phyloP scores from a whole-genome alignment of 306 rosid species.

The Dicorynia guianensis region DNA sequence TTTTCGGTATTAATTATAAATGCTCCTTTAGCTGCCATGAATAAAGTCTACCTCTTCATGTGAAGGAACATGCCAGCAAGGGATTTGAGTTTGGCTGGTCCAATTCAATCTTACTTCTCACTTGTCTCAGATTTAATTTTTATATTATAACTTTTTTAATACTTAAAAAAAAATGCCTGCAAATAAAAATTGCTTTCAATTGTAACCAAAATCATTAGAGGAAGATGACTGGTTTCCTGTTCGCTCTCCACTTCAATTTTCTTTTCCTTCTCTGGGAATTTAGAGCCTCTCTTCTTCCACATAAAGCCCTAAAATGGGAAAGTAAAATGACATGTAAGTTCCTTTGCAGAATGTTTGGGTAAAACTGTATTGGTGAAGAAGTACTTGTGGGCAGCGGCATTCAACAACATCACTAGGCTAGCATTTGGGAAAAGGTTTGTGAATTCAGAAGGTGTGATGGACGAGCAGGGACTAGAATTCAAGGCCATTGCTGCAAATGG shows the following conservation, averaged over 20 bases:
- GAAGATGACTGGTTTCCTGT: too few species aligned
- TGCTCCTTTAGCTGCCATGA: not conserved
- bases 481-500: constrained; percentile 76
- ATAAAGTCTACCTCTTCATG: too few species aligned
- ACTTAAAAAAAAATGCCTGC: too few species aligned
- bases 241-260: too few species aligned
- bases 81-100: too few species aligned
- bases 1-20: not conserved
- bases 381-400: constrained; percentile 79
- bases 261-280: too few species aligned
- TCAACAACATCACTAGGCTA: constrained; percentile 90
- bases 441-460: constrained; percentile 68
- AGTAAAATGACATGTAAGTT: not conserved
- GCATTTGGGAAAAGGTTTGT: constrained; percentile 91
- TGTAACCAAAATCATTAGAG: too few species aligned
- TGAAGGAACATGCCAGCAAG: too few species aligned
- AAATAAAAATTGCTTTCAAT: too few species aligned
- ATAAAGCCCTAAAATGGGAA: not conserved
- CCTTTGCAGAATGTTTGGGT: constrained; percentile 47
- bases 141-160: too few species aligned
- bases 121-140: too few species aligned
- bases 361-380: constrained; percentile 60
- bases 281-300: not conserved
- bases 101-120: too few species aligned
- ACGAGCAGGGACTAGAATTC: constrained; percentile 79